A percentile compares a stretch with the other conserved stretches of the same genome.
Evolutionary conservation across 1,139 yeast genomes (phyloP).

Genomic region (Hyphopichia wangnamkhiaoensis): DNA sequence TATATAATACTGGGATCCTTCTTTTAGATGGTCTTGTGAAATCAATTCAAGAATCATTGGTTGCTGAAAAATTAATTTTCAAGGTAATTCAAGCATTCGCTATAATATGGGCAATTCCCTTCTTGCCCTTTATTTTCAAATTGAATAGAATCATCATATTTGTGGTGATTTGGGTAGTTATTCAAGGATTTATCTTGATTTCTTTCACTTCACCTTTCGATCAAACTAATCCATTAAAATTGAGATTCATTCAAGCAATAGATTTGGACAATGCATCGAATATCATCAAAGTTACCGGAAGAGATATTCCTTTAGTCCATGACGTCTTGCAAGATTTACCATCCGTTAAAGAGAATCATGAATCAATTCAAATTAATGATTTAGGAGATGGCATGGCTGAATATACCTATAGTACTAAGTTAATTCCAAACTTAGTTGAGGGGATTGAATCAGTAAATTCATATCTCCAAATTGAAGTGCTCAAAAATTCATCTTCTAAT

Average conservation of each 20-base stretch:
- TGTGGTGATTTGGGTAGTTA: constrained; percentile 32
- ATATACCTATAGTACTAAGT: constrained; percentile 53
- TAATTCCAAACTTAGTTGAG: constrained; percentile 53
- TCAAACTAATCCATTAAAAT: constrained; percentile 61
- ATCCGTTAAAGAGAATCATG: constrained; percentile 45
- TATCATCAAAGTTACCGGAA: constrained; percentile 48
- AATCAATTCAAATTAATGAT: constrained; percentile 33
- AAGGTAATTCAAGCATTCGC: constrained; percentile 34
- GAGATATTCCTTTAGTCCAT: constrained; percentile 43
- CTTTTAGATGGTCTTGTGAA: constrained; percentile 65
- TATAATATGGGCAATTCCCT: constrained; percentile 51
- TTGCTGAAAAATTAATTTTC: constrained; percentile 51
- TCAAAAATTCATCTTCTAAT: constrained; percentile 49
- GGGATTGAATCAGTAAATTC: constrained; percentile 37
- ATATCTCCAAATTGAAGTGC: constrained; percentile 49
- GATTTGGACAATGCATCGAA: constrained; percentile 35
- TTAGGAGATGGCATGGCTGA: constrained; percentile 48
- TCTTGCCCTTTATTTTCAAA: constrained; percentile 73
- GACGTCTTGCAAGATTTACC: constrained; percentile 60
- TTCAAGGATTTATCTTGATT: constrained; percentile 39
- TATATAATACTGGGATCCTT: constrained; percentile 54
- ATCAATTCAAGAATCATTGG: constrained; percentile 64
- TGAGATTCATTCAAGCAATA: constrained; percentile 63
- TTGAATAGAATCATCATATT: constrained; percentile 55
- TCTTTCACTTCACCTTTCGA: constrained; percentile 54